Evolutionary conservation across 2,329 filamentous ascomycete species (phyloP), one percentile per base, ranked within the genome.

Genomic region (Alternaria metachromatica): DNA sequence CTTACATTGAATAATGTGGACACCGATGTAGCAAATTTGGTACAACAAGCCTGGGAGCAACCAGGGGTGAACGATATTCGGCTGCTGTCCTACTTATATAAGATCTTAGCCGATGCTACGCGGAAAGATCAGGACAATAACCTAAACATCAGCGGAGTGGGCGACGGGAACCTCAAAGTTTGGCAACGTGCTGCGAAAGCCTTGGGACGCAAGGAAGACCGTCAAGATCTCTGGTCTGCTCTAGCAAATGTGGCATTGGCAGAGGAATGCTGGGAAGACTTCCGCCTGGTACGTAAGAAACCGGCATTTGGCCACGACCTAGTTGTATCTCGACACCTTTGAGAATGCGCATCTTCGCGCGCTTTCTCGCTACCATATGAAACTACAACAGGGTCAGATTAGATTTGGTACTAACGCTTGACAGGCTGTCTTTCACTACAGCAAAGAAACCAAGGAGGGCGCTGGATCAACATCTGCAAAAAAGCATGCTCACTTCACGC

Each of bases 211-310:
- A 70, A 67, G 33, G 69, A 67, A 55, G 73, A 69, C 25, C 72
- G 73, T 41, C 61, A 71, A 44, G 66, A 72, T 4, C 28, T 77
- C 6, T 78, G 75, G 75, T 72, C 75, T 41, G 53, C 57, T 7
- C 60, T 78, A 12, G 78, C 76, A 23, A 63, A 64, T 15, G 64
- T 55, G 46, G 74, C 78, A n/a, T 71, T 76, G 66, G 64, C 65
- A 18, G 71, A 73, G 46, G 71, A 72, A 44, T 78, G 72, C 55
- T 79, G 77, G 77, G 76, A 78, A 41, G 76, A 79, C 67, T 77
- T 73, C 30, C 72, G 74, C 43, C 67, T 64, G 41, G 78, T 79
- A 72, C 13, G 74, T 69, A 25, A 13, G 26, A 53, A 53, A 4
- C 37, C 30, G 20, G 7, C 33, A 10, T 33, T 23, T 23, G 49